A percentile compares a stretch with the other conserved stretches of the same genome.
These are phyloP conservation scores for Gossypium herbaceum DNA, from an alignment of 345 rosid genomes.

Conservation along the genomic window DNA sequence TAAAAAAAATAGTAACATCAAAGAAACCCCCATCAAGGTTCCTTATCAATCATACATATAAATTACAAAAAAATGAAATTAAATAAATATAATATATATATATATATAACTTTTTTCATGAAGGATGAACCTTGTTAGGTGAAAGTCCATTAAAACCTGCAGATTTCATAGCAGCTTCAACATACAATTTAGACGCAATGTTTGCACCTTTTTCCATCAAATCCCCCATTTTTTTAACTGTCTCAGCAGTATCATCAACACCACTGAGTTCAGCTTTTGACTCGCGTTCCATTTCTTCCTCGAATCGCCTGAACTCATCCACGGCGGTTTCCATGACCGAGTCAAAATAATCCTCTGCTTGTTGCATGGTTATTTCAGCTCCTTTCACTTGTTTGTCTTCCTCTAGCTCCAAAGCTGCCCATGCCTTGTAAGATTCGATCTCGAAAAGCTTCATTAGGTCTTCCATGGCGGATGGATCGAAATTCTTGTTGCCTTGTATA, in stretches of 20 bases:
- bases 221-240: constrained; percentile 54
- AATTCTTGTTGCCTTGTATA: constrained; percentile 49
- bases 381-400: constrained; percentile 37
- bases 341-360: constrained; percentile 62
- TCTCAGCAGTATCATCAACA: constrained; percentile 53
- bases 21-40: background rate
- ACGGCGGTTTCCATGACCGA: constrained; percentile 71
- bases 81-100: background rate
- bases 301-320: constrained; percentile 62
- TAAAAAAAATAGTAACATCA: background rate
- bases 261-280: constrained; percentile 35
- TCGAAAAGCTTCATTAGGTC: constrained; percentile 80
- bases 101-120: background rate
- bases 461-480: constrained; percentile 68
- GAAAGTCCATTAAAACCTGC: constrained; percentile 57
- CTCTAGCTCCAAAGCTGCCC: constrained; percentile 67
- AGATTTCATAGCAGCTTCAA: constrained; percentile 78
- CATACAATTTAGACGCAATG: constrained; percentile 54
- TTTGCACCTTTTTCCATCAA: constrained; percentile 57
- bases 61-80: background rate
- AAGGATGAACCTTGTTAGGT: constrained; percentile 67
- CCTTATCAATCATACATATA: background rate
- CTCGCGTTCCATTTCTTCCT: constrained; percentile 68
- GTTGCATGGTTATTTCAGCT: constrained; percentile 38
- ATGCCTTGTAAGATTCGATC: constrained; percentile 74